Base-by-base conservation (phyloP, 1,284 basidiomycete genomes). In the Rhodotorula sp. region DNA sequence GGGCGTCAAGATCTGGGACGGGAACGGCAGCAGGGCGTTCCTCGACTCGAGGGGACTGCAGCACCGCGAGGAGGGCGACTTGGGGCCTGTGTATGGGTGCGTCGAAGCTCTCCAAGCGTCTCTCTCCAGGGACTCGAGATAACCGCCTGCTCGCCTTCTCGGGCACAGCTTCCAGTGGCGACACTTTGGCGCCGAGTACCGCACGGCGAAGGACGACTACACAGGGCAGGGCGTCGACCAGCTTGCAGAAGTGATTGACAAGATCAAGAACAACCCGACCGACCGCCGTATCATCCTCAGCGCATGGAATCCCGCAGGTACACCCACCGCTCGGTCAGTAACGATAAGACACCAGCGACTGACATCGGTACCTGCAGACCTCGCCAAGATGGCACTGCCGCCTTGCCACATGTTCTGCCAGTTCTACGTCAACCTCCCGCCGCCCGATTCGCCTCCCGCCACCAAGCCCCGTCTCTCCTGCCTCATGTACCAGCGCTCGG, bases 391-490 rank as follows among this genome's bases (percentile, higher is more conserved):
- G 96, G 97, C 97, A 0, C 88, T 99, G 0, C 97, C 96, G 0
- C 96, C 96, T 0, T 99, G 96, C 82, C 97, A 99, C 83, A 91
- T 98, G 88, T 90, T 99, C 81, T 97, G 93, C 83, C 96, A 99
- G 80, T 99, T 99, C 86, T 98, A 93, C 84, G 96, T 99, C 50
- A 90, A 92, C 77, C 88, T 95, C 46, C 89, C 92, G 0, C 82
- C 86, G 14, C 78, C 84, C 4, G 61, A 67, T 27, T 89, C 88
- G 74, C 90, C 90, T 2, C n/a, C 60, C 4, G 14, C 16, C 7
- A 52, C 60, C 52, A 70, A 70, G 45, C 70, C 70, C 44, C 78
- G 63, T 45, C 88, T 99, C 50, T 93, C 91, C 21, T 98, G 95
- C 81, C 86, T 98, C 64, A 97, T 99, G 93, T 98, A 91, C 84